Evolutionary conservation across 2,329 filamentous ascomycete species (phyloP).

Genomic region (Fusarium sambucinum): DNA sequence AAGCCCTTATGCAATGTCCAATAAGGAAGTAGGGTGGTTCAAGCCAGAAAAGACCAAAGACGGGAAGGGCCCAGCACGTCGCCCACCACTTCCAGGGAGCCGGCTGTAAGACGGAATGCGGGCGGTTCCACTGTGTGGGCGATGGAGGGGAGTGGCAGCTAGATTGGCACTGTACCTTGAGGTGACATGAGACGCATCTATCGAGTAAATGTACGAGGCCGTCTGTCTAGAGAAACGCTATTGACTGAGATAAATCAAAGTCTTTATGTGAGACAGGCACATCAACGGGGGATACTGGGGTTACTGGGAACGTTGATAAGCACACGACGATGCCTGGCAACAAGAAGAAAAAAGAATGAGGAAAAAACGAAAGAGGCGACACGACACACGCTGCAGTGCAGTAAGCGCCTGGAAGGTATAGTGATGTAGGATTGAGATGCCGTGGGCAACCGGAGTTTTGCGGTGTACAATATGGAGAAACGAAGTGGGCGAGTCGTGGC

Average conservation of each 20-base stretch:
- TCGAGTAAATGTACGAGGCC: conserved; percentile 4
- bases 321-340: not conserved
- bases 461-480: conserved; percentile 18
- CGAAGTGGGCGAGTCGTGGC: conserved; percentile 21
- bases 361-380: not conserved
- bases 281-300: not conserved
- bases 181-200: conserved; percentile 29
- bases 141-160: conserved; percentile 35
- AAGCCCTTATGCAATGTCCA: conserved; percentile 27
- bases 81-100: conserved; percentile 43
- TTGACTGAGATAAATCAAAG: conserved; percentile 20
- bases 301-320: conserved; percentile 7
- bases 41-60: conserved; percentile 36
- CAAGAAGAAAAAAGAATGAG: not conserved
- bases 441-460: conserved; percentile 11
- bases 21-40: conserved; percentile 34
- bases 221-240: conserved; percentile 20
- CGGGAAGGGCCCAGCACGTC: conserved; percentile 41
- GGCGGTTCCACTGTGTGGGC: conserved; percentile 43
- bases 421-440: conserved; percentile 11
- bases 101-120: conserved; percentile 45
- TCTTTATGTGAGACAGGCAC: conserved; percentile 20
- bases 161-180: conserved; percentile 27
- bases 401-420: conserved; percentile 3
- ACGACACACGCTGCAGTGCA: not conserved